Evolutionary conservation across 202 grass and related monocot species (phyloP).

Genomic region (Panicum virgatum): DNA sequence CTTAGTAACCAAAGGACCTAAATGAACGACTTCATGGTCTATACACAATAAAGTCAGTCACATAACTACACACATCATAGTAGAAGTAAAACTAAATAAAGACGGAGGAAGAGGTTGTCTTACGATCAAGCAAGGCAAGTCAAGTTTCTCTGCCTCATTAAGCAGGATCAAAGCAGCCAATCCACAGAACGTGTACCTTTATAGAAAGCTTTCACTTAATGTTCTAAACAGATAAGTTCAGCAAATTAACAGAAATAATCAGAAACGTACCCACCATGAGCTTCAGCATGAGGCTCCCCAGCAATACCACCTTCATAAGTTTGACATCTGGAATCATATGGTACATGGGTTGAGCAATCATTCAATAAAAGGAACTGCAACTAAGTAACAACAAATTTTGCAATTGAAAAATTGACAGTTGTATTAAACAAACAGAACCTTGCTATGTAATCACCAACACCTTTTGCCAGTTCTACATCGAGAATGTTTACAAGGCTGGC

Average conservation of each 20-base stretch:
- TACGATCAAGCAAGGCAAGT: conserved; percentile 83
- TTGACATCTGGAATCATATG: conserved; percentile 69
- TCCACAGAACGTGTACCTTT: conserved; percentile 97
- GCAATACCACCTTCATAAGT: conserved; percentile 99
- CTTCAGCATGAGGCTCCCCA: conserved; percentile 94
- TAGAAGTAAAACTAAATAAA: conserved; percentile 26
- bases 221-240: conserved; percentile 33
- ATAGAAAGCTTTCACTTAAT: conserved; percentile 44
- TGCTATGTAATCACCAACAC: conserved; percentile 71
- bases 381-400: background rate
- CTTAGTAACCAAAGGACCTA: background rate
- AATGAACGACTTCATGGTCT: conserved; percentile 13
- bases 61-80: background rate
- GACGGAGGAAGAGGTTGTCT: conserved; percentile 30
- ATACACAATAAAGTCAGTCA: conserved; percentile 2
- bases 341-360: conserved; percentile 32
- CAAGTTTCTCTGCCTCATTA: conserved; percentile 79
- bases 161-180: conserved; percentile 91
- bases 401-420: conserved; percentile 25
- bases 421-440: conserved; percentile 57
- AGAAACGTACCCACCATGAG: conserved; percentile 97
- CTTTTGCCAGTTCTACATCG: conserved; percentile 67
- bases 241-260: conserved; percentile 24
- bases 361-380: conserved; percentile 22
- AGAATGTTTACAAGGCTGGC: conserved; percentile 94